Percentiles rank a stretch among this genome's conserved stretches.
Conservation (phyloP, 2,329 filamentous ascomycete genomes). For the Podosphaera xanthii region DNA sequence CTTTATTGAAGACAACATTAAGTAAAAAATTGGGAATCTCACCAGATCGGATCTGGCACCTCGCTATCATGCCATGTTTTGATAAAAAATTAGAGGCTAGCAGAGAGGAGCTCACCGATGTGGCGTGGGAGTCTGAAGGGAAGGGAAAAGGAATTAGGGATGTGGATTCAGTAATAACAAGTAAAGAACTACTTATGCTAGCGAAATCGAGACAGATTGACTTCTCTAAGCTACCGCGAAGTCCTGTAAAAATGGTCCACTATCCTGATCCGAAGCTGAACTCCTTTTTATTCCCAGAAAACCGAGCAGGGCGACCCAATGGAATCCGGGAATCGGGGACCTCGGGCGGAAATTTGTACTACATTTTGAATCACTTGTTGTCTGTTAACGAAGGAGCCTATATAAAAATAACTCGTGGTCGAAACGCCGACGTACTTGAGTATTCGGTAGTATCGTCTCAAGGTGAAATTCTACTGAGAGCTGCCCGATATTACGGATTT, state of each 20-base stretch:
- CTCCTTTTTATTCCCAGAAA: conserved; percentile 49
- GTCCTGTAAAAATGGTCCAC: conserved; percentile 26
- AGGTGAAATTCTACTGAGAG: conserved; percentile 43
- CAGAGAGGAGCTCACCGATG: conserved; percentile 70
- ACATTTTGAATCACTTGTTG: conserved; percentile 57
- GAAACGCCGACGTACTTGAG: conserved; percentile 80
- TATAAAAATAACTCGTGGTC: conserved; percentile 49
- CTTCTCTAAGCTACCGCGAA: conserved; percentile 48
- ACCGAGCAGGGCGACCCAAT: conserved; percentile 19
- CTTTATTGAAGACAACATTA: conserved; percentile 67
- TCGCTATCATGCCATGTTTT: conserved; percentile 95
- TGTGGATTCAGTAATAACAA: conserved; percentile 95
- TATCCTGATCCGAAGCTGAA: conserved; percentile 57
- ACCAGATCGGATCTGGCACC: conserved; percentile 71
- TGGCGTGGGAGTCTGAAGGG: conserved; percentile 38
- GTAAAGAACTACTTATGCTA: conserved; percentile 78
- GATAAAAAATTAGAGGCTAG: conserved; percentile 97
- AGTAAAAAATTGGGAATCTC: conserved; percentile 48
- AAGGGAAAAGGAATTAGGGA: conserved; percentile 43
- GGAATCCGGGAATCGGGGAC: conserved; percentile 39
- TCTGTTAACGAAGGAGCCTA: conserved; percentile 46
- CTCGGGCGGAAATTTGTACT: conserved; percentile 73
- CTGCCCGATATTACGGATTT: conserved; percentile 90
- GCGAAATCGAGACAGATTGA: conserved; percentile 58
- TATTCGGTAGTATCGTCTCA: conserved; percentile 41